Base-by-base conservation (phyloP, 2,329 filamentous ascomycete species). In the Zelopaecilomyces penicillatus region DNA sequence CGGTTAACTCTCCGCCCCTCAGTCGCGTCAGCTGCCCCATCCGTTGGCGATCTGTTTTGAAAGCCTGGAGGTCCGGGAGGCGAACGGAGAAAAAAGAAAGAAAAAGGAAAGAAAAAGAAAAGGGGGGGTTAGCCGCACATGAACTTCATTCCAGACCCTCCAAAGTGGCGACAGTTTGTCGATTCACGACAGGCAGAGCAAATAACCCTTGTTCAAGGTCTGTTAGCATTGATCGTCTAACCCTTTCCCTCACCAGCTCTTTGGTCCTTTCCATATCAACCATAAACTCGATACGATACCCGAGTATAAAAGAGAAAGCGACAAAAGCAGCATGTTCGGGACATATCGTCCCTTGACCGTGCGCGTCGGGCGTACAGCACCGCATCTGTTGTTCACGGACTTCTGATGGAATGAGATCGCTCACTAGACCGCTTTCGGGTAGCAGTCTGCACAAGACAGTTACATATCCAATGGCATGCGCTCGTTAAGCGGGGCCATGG, bases 381-480 rank as follows among this genome's bases (percentile, higher is more conserved):
- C 26, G n/a, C 37, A 38, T 27, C 37, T 38, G 26, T 27, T 27
- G 37, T 27, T 38, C 29, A 27, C 12, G 35, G n/a, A 37, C 11
- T 31, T 11, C 26, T 19, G 10, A n/a, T 19, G 28, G 27, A n/a
- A 40, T 41, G 43, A 42, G 48, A 50, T 46, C 45, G 37, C 34
- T 46, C 43, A 31, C 48, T 50, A 50, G 39, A 34, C 37, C 41
- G 10, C 30, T 48, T 45, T 33, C 39, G 34, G 42, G 39, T 30
- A n/a, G 44, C 42, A 41, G 12, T 34, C 41, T 28, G 8, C 31
- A 38, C 41, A 6, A 28, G 38, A 41, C 34, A 44, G 39, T 39
- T 43, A 32, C 45, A 39, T 42, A 19, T 38, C 37, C 41, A 38
- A 39, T 38, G 45, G 43, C 47, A 46, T 50, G 49, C 48, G 45